Percentiles rank a stretch among this genome's conserved stretches.
These are phyloP conservation scores for Biancaea sappan DNA, from an alignment of 306 rosid genomes.

Conservation along the genomic window DNA sequence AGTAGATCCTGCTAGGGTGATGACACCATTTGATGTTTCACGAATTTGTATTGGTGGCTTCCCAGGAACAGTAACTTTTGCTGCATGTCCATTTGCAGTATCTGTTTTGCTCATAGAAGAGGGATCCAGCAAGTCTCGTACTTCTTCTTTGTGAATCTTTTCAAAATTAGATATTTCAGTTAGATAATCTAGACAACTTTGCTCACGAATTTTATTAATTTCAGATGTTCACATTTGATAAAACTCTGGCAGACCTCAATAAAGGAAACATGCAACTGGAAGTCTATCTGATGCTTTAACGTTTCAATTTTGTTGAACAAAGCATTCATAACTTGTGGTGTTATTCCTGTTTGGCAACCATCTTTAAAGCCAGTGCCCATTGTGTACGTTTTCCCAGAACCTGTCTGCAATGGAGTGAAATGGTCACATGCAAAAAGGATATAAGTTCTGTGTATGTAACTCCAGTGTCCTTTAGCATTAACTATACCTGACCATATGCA, in stretches of 20 bases:
- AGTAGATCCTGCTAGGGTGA: constrained; percentile 93
- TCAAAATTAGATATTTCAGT: constrained; percentile 41
- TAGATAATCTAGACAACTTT: constrained; percentile 40
- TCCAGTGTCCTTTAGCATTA: constrained; percentile 28
- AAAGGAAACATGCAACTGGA: constrained; percentile 94
- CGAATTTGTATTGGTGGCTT: constrained; percentile 97
- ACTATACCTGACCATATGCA: constrained; percentile 92
- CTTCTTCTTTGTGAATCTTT: constrained; percentile 97
- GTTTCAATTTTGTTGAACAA: constrained; percentile 83
- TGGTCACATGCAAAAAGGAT: constrained; percentile 37
- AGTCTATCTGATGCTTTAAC: constrained; percentile 77
- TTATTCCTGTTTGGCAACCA: constrained; percentile 72
- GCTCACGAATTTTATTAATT: constrained; percentile 5
- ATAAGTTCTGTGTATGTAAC: constrained; percentile 30
- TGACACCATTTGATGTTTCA: constrained; percentile 92
- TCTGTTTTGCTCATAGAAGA: constrained; percentile 71
- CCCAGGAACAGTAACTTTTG: constrained; percentile 67
- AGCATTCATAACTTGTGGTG: constrained; percentile 88
- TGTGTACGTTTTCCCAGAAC: constrained; percentile 97
- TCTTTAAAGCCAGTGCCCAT: constrained; percentile 98
- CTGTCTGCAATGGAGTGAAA: constrained; percentile 73
- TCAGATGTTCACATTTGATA: constrained; percentile 23
- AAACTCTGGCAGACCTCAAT: constrained; percentile 69
- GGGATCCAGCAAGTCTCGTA: constrained; percentile 85
- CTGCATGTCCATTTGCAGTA: constrained; percentile 77